Evolutionary conservation across 1,284 basidiomycete species (phyloP), one percentile per base, ranked within the genome.

Genomic region (Trametes pubescens): DNA sequence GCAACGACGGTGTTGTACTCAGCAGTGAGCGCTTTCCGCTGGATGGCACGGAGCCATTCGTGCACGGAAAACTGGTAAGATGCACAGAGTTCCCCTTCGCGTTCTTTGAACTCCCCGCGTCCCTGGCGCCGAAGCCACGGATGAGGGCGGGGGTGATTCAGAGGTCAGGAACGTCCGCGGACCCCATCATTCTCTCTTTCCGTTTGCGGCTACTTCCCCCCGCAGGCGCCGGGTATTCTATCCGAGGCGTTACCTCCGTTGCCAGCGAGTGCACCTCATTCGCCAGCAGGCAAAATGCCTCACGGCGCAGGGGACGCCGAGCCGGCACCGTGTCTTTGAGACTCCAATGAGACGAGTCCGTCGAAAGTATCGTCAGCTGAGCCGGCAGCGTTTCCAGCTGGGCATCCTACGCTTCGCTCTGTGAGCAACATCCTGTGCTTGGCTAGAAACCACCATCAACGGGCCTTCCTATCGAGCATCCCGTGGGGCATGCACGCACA

Each of bases 391-490:
- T 47, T 22, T 14, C 22, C 21, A 24, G 38, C 40, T 16, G 40
- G 40, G 40, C 6, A 43, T 13, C 14, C 40, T 43, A 16, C 40
- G 40, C 40, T 43, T 43, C 40, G 24, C 21, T 16, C 21, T 9
- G 44, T n/a, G 13, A 5, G 46, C 24, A 5, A 32, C n/a, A 4
- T 51, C 29, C 29, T 18, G n/a, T 13, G 49, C 49, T 51, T 51
- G 49, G 49, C 16, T 11, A 21, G 49, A 29, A 16, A 51, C 49
- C n/a, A 35, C 49, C 49, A 34, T 51, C 29, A 51, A 14, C 49
- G 40, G 18, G 14, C 14, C 16, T 43, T 43, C 14, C 18, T 43
- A 48, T 26, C 18, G 13, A 24, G 14, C 10, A 48, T 48, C 24
- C 22, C 24, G 22, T 48, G 14, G 22, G 44, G 22, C 22, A 24